Evolutionary conservation across 768 basidiomycete species (phyloP).

Genomic region (Megacollybia marginata): DNA sequence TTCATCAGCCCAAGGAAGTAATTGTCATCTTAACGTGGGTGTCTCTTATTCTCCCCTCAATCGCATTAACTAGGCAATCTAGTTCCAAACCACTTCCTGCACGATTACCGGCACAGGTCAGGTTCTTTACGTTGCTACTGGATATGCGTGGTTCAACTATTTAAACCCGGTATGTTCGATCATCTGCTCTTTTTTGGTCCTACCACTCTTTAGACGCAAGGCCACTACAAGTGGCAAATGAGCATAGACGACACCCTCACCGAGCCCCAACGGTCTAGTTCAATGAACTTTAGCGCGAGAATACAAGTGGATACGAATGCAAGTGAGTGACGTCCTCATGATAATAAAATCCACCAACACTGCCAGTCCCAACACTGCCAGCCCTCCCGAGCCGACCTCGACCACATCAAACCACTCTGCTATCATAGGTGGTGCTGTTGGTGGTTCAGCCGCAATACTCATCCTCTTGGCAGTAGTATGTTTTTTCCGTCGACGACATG

Average conservation of each 20-base stretch:
- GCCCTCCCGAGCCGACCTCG: too few relatives aligned
- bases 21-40: neutral
- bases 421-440: too few relatives aligned
- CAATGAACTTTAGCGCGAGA: conserved; percentile 2
- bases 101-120: conserved; percentile 5
- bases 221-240: conserved; percentile 20
- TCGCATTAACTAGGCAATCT: neutral
- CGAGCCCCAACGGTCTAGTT: conserved; percentile 7
- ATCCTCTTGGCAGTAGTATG: too few relatives aligned
- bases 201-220: neutral
- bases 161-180: neutral
- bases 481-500: too few relatives aligned
- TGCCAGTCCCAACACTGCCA: too few relatives aligned
- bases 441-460: too few relatives aligned
- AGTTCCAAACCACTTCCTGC: conserved; percentile 4
- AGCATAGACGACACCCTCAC: conserved; percentile 5
- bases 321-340: neutral
- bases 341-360: neutral
- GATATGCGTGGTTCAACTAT: conserved; percentile 13
- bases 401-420: too few relatives aligned
- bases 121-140: conserved; percentile 6
- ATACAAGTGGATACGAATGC: conserved; percentile 1
- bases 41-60: neutral
- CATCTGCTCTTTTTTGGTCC: neutral
- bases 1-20: neutral